Base-by-base conservation (phyloP, 31 red algal species). In the Asparagopsis taxiformis region DNA sequence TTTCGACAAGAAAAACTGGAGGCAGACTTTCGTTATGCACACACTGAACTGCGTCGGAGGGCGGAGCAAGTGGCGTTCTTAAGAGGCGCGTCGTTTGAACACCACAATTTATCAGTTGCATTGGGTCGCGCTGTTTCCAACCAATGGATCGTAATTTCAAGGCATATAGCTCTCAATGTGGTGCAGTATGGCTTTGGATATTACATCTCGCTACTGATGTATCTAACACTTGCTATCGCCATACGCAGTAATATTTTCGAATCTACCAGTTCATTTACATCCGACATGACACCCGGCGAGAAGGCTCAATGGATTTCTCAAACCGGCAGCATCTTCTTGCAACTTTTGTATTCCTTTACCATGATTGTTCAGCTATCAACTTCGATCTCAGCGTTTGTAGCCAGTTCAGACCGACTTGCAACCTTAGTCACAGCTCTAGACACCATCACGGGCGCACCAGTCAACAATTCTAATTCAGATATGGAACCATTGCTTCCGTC, bases 251-350 rank as follows among this genome's bases (percentile, higher is more conserved):
- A 78, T n/a, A 60, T 78, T 21, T 74, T 87, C 48, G 44, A 55
- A 3, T 62, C 55, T 7, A 23, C 31, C 28, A 34, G 38, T 2
- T 30, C 26, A 6, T 81, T 74, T 31, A 72, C 75, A 43, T 68
- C 63, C 7, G 29, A 34, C 11, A 70, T 74, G 61, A 76, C 62
- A 21, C 59, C 75, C n/a, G 75, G 74, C 23, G 78, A 75, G 10
- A 83, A 92, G 24, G 91, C 91, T 13, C 70, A 72, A 39, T 94
- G 91, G 91, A 79, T 94, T 33, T 75, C 82, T 37, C 91, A 94
- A 64, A 94, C 83, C 15, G 85, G 91, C 24, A 59, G 91, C 50
- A 74, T 94, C 39, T 94, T 94, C 69, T 82, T 94, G 32, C 80
- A 82, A 51, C 74, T 94, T 13, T 55, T 94, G 55, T 88, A 62